These are phyloP conservation scores for Toxoplasma gondii DNA, from an alignment of 169 alveolate genomes.

Conservation along the genomic window DNA sequence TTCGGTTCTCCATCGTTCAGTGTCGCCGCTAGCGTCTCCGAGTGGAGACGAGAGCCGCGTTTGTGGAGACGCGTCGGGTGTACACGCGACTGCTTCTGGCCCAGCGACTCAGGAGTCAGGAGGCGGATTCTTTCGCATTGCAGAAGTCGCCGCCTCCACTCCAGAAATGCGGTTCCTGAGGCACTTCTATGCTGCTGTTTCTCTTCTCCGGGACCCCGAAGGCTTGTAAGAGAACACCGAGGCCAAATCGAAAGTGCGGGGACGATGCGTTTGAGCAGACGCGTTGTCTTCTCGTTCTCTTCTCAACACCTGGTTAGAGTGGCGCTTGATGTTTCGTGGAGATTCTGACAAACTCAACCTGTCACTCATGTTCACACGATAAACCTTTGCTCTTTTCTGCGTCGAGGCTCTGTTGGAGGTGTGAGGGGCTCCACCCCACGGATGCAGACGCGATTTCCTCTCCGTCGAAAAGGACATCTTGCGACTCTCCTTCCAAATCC, in stretches of 20 bases:
- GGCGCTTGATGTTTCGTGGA: no score
- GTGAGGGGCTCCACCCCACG: no score
- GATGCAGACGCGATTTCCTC: no score
- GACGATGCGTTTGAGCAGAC: not conserved
- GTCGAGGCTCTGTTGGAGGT: no score
- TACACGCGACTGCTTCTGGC: not conserved
- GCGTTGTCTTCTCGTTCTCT: no score
- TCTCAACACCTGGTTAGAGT: no score
- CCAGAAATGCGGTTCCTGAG: constrained; percentile 48
- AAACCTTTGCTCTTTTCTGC: no score
- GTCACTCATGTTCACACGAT: no score
- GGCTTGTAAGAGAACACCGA: constrained; percentile 36
- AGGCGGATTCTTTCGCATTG: not conserved
- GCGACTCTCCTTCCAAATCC: no score
- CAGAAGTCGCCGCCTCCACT: constrained; percentile 26
- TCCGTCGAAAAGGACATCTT: no score
- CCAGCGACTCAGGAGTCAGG: not conserved
- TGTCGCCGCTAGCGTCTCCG: not conserved
- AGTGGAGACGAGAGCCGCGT: constrained; percentile 27
- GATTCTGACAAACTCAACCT: no score
- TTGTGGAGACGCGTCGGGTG: not conserved
- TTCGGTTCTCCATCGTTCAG: not conserved
- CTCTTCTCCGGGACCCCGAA: constrained; percentile 42
- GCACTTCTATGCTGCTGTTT: constrained; percentile 45
- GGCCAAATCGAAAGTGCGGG: not conserved